Evolutionary conservation across 2,329 filamentous ascomycete genomes (phyloP).

Genomic region (Trichoderma lentiforme): DNA sequence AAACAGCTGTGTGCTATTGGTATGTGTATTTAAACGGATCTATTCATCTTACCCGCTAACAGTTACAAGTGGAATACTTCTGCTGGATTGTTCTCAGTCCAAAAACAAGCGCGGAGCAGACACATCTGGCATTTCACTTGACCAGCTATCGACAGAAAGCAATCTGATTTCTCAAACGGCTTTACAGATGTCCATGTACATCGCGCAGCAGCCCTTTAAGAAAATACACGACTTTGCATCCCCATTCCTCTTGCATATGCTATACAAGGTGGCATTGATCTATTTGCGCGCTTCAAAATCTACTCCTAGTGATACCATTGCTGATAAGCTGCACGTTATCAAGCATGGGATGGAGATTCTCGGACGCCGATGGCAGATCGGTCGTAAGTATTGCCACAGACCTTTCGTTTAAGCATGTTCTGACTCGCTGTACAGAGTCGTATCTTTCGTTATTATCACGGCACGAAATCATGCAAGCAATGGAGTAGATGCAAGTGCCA

Average conservation of each 20-base stretch:
- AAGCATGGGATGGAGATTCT: neutral
- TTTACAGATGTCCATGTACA: neutral
- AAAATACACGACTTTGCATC: neutral
- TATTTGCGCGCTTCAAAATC: neutral
- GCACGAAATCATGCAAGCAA: constrained; percentile 11
- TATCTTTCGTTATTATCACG: constrained; percentile 12
- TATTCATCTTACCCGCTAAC: neutral
- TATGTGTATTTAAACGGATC: neutral
- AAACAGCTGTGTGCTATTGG: constrained; percentile 17
- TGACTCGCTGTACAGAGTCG: neutral
- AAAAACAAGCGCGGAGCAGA: neutral
- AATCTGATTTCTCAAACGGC: neutral
- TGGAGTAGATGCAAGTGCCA: neutral
- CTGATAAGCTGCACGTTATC: neutral
- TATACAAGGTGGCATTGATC: constrained; percentile 3
- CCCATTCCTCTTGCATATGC: constrained; percentile 11
- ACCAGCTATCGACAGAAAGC: constrained; percentile 5
- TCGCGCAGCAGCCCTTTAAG: neutral
- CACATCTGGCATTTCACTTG: neutral
- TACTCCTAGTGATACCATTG: neutral
- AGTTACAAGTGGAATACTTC: neutral
- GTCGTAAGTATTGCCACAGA: neutral
- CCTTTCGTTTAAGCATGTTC: neutral
- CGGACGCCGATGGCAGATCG: constrained; percentile 4
- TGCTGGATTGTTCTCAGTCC: neutral